Evolutionary conservation across 768 basidiomycete genomes (phyloP), one percentile per base, ranked within the genome.

Genomic region (Lepiota brunneoincarnata): DNA sequence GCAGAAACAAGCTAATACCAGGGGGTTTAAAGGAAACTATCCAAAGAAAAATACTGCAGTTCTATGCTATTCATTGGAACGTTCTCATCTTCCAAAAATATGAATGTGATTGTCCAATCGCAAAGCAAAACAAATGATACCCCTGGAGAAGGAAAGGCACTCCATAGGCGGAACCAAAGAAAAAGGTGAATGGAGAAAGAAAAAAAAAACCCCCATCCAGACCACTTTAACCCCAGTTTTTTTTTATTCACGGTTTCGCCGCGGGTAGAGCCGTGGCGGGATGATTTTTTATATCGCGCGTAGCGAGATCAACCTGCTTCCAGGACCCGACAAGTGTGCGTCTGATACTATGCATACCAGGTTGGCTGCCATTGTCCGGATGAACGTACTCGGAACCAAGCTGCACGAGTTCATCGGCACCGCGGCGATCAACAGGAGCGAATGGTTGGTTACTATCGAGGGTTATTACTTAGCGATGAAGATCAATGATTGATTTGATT

Each of bases 391-490:
- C 66, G 15, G 59, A 58, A 11, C 67, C 67, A 45, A 67, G 64
- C 35, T 53, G 61, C 26, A 79, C 61, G 48, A 89, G 76, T 51
- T 83, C 79, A 31, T 76, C 67, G 0, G 84, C 87, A 18, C 66
- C 77, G 39, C 83, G 79, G 11, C 74, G 71, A 61, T 89, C 84
- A 7, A 74, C 72, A 4, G 88, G 88, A 6, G 83, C 79, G 71
- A 89, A 86, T 0, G 88, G 87, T 67, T 86, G 81, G 67, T 89
- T 90, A 67, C 72, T 73, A 31, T 31, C 31, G 11, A 28, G n/a
- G n/a, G 38, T 42, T 7, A 20, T 10, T 37, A 14, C 11, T 45
- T 43, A 40, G 14, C 21, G 10, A 51, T 21, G 9, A 15, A 38
- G 17, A 21, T 20, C 23, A 28, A 12, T 15, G 5, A n/a, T 17